These are phyloP conservation scores for Diospyros lotus DNA, from an alignment of 148 eudicot species.

Conservation along the genomic window DNA sequence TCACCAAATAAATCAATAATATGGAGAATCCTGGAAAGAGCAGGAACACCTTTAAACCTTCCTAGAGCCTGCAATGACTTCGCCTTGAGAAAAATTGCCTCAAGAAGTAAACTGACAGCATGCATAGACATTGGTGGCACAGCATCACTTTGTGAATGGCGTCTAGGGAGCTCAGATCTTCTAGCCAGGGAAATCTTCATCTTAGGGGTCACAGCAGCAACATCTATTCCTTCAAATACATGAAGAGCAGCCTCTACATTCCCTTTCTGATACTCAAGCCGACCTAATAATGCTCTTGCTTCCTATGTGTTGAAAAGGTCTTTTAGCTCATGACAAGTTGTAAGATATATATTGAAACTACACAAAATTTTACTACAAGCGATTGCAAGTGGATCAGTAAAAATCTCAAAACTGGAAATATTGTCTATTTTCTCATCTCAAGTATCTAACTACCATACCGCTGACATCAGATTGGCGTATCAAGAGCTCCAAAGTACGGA, in stretches of 20 bases:
- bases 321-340: constrained; percentile 6
- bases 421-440: too few relatives aligned
- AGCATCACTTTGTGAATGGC: constrained; percentile 45
- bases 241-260: constrained; percentile 75
- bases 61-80: constrained; percentile 69
- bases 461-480: too few relatives aligned
- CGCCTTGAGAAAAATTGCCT: constrained; percentile 76
- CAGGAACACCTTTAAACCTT: constrained; percentile 63
- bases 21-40: background rate
- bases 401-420: background rate
- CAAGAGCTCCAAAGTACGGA: too few relatives aligned
- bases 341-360: background rate
- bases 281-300: constrained; percentile 87
- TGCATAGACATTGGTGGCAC: constrained; percentile 68
- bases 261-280: constrained; percentile 90
- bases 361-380: background rate
- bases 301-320: constrained; percentile 37
- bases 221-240: constrained; percentile 86
- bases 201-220: constrained; percentile 58
- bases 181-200: constrained; percentile 52
- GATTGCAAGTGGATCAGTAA: background rate
- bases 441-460: too few relatives aligned
- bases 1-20: background rate
- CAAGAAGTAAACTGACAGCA: constrained; percentile 74
- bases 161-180: constrained; percentile 41